These are phyloP conservation scores for Tarenaya hassleriana DNA, from an alignment of 345 rosid genomes.

Conservation along the genomic window DNA sequence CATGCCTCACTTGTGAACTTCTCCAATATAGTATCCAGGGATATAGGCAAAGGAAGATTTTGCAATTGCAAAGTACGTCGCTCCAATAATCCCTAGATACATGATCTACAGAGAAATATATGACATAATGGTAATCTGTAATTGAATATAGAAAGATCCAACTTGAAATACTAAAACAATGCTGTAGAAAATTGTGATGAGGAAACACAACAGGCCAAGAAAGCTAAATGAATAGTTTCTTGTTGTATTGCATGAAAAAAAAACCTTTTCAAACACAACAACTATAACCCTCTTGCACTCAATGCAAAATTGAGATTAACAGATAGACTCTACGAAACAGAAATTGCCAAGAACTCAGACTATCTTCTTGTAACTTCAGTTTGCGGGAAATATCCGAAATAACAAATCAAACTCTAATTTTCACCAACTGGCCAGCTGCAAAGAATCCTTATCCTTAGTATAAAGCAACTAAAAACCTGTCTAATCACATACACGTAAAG, in stretches of 20 bases:
- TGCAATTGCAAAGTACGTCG: slow-evolving; percentile 49
- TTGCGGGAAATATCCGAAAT: background rate
- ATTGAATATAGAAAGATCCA: no score
- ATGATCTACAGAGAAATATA: slow-evolving; percentile 40
- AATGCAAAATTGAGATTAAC: no score
- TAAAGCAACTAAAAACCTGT: no score
- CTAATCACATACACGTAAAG: slow-evolving; percentile 1
- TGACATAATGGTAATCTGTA: no score
- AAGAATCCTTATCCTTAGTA: background rate
- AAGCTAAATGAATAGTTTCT: no score
- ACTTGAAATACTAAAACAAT: no score
- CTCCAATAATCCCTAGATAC: slow-evolving; percentile 70
- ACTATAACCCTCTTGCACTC: no score
- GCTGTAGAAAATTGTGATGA: background rate
- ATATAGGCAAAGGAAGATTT: slow-evolving; percentile 62
- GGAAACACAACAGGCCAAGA: background rate
- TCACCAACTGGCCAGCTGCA: background rate
- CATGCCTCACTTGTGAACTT: slow-evolving; percentile 53
- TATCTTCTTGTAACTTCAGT: no score
- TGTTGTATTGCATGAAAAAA: background rate
- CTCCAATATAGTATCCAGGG: slow-evolving; percentile 84
- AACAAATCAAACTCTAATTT: slow-evolving; percentile 4
- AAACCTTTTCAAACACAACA: no score
- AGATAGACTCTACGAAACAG: no score
- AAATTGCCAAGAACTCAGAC: no score